These are phyloP conservation scores for Aureobasidium lini DNA, from an alignment of 2,329 filamentous ascomycete species.

Conservation along the genomic window DNA sequence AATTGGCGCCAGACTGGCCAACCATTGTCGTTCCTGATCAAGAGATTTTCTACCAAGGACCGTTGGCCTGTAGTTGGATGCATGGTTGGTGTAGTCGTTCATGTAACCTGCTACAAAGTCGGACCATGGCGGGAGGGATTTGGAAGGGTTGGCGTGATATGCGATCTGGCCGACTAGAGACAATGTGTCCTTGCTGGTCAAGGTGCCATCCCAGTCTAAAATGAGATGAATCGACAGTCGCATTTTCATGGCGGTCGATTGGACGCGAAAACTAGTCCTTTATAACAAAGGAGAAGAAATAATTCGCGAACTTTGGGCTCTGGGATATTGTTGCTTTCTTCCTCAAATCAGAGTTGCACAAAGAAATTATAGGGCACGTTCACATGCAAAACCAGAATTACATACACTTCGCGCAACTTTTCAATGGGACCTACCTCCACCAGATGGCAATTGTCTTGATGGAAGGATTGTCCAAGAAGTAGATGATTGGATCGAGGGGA, in stretches of 20 bases:
- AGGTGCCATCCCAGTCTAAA: constrained; percentile 43
- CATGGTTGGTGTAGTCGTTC: constrained; percentile 31
- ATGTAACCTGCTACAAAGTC: constrained; percentile 34
- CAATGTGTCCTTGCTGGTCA: constrained; percentile 39
- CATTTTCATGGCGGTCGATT: neutral
- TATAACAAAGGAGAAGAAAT: too few species aligned
- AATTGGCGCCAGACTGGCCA: constrained; percentile 30
- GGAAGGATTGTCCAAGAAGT: too few species aligned
- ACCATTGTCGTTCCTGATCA: constrained; percentile 30
- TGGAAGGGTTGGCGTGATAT: constrained; percentile 3
- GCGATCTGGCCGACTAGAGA: constrained; percentile 34
- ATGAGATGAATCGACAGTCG: constrained; percentile 28
- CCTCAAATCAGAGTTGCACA: too few species aligned
- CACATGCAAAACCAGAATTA: too few species aligned
- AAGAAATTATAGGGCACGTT: too few species aligned
- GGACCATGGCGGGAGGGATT: constrained; percentile 27
- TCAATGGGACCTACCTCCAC: too few species aligned
- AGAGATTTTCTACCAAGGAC: constrained; percentile 25
- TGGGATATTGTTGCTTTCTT: too few species aligned
- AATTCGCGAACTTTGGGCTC: too few species aligned
- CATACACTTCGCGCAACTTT: too few species aligned
- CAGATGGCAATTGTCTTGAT: too few species aligned
- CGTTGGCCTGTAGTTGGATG: constrained; percentile 24
- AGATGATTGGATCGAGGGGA: too few species aligned
- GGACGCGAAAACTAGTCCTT: neutral